A percentile compares a stretch with the other conserved stretches of the same genome.
phyloP scores from a whole-genome alignment of 2,329 filamentous ascomycete genomes.

The Ophiocordyceps camponoti-floridani region DNA sequence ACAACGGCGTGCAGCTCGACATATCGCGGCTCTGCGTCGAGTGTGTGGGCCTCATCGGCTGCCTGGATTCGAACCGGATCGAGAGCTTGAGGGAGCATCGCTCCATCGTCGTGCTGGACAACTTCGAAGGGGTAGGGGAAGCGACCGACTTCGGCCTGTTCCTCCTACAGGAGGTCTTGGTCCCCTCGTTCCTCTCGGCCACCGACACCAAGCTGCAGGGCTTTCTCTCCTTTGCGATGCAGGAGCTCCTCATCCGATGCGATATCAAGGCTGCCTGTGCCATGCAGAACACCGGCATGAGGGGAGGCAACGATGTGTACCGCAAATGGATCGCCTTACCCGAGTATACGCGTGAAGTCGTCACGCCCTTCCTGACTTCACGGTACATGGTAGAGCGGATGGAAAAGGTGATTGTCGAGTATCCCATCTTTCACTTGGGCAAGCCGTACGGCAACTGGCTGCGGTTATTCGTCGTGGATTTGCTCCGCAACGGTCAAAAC shows the following conservation, averaged over 20 bases:
- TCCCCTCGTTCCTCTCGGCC: constrained; percentile 79
- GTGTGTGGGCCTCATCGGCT: constrained; percentile 77
- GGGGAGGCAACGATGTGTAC: constrained; percentile 41
- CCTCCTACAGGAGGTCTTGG: constrained; percentile 70
- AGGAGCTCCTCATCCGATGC: constrained; percentile 67
- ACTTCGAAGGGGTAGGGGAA: constrained; percentile 65
- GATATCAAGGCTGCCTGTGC: constrained; percentile 45
- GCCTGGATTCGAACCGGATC: constrained; percentile 76
- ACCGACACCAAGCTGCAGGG: constrained; percentile 79
- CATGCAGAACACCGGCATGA: constrained; percentile 17
- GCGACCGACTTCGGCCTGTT: constrained; percentile 74
- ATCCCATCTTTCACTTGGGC: constrained; percentile 59
- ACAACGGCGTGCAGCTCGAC: constrained; percentile 46
- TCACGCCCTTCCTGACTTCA: constrained; percentile 79
- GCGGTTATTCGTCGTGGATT: constrained; percentile 59
- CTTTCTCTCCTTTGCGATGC: constrained; percentile 87
- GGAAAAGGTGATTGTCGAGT: constrained; percentile 36
- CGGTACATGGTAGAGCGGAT: constrained; percentile 58
- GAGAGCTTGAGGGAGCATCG: constrained; percentile 63
- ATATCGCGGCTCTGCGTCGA: constrained; percentile 61
- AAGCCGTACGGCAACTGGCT: constrained; percentile 69
- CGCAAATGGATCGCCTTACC: constrained; percentile 65
- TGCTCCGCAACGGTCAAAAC: constrained; percentile 62
- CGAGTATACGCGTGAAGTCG: constrained; percentile 56
- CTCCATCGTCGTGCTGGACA: constrained; percentile 73